Conservation (phyloP, 1,139 yeast genomes). For the Yueomyces sp. region DNA sequence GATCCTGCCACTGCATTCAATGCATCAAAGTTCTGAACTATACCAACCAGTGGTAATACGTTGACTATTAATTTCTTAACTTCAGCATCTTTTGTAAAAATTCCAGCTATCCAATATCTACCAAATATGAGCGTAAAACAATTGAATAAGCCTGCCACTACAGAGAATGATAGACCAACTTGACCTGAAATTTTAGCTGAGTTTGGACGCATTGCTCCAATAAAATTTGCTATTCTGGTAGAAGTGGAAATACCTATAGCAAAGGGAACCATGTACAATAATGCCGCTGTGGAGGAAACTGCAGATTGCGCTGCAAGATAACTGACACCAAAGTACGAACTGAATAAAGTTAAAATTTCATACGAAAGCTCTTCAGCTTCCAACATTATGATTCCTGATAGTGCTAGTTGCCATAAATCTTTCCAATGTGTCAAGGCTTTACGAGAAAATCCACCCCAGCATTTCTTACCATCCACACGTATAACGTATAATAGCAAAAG, state of each 20-base stretch:
- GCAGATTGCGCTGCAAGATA: slow-evolving; percentile 86
- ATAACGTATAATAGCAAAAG: slow-evolving; percentile 41
- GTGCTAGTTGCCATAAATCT: slow-evolving; percentile 43
- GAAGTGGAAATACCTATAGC: slow-evolving; percentile 81
- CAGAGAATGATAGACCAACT: slow-evolving; percentile 49
- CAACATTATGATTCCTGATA: slow-evolving; percentile 64
- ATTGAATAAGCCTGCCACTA: slow-evolving; percentile 45
- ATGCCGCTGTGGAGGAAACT: slow-evolving; percentile 66
- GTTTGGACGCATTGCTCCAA: slow-evolving; percentile 61
- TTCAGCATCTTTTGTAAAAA: slow-evolving; percentile 60
- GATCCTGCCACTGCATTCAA: slow-evolving; percentile 79
- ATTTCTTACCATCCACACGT: slow-evolving; percentile 51
- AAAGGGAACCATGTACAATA: slow-evolving; percentile 78
- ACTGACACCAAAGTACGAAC: slow-evolving; percentile 71
- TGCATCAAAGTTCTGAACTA: slow-evolving; percentile 69
- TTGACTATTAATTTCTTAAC: slow-evolving; percentile 40
- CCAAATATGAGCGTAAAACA: slow-evolving; percentile 41
- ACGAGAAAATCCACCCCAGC: slow-evolving; percentile 53
- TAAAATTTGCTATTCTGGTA: slow-evolving; percentile 76
- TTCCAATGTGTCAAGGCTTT: slow-evolving; percentile 50
- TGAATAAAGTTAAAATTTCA: slow-evolving; percentile 57
- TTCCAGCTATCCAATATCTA: slow-evolving; percentile 42
- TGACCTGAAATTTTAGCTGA: slow-evolving; percentile 55
- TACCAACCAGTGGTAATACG: slow-evolving; percentile 60
- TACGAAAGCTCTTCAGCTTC: slow-evolving; percentile 66